A percentile compares a stretch with the other conserved stretches of the same genome.
These are phyloP conservation scores for Teunomyces panamensis DNA, from an alignment of 805 yeast species.

Conservation along the genomic window DNA sequence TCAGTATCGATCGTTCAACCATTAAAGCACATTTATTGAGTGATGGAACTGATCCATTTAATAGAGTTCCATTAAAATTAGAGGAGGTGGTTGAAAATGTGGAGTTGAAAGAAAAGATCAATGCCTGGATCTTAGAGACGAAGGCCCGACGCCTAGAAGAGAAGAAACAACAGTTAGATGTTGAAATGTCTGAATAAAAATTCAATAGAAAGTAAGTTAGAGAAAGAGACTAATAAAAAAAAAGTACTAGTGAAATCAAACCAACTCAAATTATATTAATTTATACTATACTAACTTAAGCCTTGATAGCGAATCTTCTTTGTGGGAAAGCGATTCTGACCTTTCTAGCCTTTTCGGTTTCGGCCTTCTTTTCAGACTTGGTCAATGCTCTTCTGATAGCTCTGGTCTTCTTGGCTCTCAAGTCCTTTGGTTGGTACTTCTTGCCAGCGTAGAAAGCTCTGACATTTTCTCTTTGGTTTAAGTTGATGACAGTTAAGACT, in stretches of 20 bases:
- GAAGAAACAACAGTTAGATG: slow-evolving; percentile 13
- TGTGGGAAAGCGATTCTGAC: slow-evolving; percentile 94
- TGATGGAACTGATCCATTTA: slow-evolving; percentile 97
- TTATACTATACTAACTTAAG: slow-evolving; percentile 48
- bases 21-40: slow-evolving; percentile 90
- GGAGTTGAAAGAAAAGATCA: slow-evolving; percentile 62
- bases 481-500: slow-evolving; percentile 95
- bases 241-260: neutral
- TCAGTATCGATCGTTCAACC: slow-evolving; percentile 85
- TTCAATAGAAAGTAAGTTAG: neutral
- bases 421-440: slow-evolving; percentile 96
- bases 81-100: slow-evolving; percentile 84
- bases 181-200: slow-evolving; percentile 16
- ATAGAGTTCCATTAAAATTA: slow-evolving; percentile 82
- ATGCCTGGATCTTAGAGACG: slow-evolving; percentile 51
- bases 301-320: slow-evolving; percentile 98
- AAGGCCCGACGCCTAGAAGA: slow-evolving; percentile 18
- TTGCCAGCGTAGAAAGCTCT: slow-evolving; percentile 92
- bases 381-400: slow-evolving; percentile 97
- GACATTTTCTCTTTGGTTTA: slow-evolving; percentile 92
- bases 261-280: slow-evolving; percentile 3
- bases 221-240: neutral
- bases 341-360: slow-evolving; percentile 90
- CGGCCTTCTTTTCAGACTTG: slow-evolving; percentile 74
- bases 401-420: slow-evolving; percentile 99